Evolutionary conservation across 1,284 basidiomycete species (phyloP).

Genomic region (Pseudozyma thailandica): DNA sequence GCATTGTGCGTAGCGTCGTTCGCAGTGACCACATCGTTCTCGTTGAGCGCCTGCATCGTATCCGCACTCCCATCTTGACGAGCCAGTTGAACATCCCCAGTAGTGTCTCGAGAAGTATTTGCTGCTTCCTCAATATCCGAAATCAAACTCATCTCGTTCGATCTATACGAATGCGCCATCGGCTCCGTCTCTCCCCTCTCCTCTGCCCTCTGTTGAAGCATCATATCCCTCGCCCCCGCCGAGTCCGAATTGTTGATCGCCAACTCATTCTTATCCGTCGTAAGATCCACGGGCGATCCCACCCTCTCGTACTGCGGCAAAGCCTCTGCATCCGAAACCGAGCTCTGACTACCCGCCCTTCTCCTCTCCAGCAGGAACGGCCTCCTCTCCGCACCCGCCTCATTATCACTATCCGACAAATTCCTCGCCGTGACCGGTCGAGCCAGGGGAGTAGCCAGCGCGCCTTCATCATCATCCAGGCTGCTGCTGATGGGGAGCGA

Average conservation of each 20-base stretch:
- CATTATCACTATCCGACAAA: slow-evolving; percentile 29
- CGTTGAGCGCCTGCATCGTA: slow-evolving; percentile 9
- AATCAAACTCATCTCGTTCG: slow-evolving; percentile 35
- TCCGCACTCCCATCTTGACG: not conserved
- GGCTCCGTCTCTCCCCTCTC: slow-evolving; percentile 42
- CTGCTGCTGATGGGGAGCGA: slow-evolving; percentile 30
- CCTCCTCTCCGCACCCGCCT: slow-evolving; percentile 14
- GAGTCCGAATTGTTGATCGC: slow-evolving; percentile 42
- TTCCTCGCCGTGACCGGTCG: slow-evolving; percentile 16
- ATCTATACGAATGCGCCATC: slow-evolving; percentile 41
- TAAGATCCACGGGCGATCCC: slow-evolving; percentile 22
- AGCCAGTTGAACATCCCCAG: not conserved
- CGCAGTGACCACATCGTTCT: slow-evolving; percentile 2
- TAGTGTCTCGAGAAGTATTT: slow-evolving; percentile 17
- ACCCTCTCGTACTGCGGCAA: slow-evolving; percentile 20
- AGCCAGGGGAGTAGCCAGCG: slow-evolving; percentile 45
- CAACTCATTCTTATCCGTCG: slow-evolving; percentile 30
- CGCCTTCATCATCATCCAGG: slow-evolving; percentile 44
- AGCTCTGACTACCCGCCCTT: slow-evolving; percentile 38
- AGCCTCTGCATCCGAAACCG: slow-evolving; percentile 39
- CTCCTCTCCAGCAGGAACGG: slow-evolving; percentile 38
- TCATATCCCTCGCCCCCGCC: slow-evolving; percentile 57
- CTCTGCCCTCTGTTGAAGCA: slow-evolving; percentile 51
- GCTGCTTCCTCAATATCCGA: slow-evolving; percentile 34
- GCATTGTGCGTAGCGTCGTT: not conserved